Evolutionary conservation across 1,139 yeast genomes (phyloP).

Genomic region (Geotrichum restrictum): DNA sequence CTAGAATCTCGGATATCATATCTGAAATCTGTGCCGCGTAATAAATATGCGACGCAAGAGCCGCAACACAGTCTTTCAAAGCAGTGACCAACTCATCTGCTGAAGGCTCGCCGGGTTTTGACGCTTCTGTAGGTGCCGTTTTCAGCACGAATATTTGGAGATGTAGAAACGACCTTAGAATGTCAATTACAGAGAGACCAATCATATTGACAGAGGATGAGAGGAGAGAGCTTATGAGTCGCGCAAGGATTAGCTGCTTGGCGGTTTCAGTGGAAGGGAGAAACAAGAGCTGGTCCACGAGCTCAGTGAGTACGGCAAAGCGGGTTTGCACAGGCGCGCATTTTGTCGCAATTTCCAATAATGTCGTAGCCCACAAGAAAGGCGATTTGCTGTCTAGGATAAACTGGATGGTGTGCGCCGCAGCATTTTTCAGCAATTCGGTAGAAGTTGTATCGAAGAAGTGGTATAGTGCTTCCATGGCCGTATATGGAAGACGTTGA

Average conservation of each 20-base stretch:
- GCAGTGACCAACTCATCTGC: constrained; percentile 26
- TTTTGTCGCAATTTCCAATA: constrained; percentile 59
- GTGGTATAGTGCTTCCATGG: constrained; percentile 35
- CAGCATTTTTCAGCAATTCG: constrained; percentile 39
- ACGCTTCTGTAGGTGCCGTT: constrained; percentile 9
- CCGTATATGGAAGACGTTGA: constrained; percentile 23
- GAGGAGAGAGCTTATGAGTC: constrained; percentile 59
- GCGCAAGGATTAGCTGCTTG: constrained; percentile 49
- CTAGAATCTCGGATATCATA: constrained; percentile 52
- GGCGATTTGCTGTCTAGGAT: constrained; percentile 31
- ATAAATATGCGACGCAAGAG: constrained; percentile 66
- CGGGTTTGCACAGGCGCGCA: constrained; percentile 90
- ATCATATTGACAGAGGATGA: constrained; percentile 78
- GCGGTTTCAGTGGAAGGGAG: constrained; percentile 36
- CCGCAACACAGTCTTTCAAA: constrained; percentile 48
- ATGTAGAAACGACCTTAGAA: constrained; percentile 65
- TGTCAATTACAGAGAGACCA: constrained; percentile 87
- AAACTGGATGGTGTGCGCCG: constrained; percentile 37
- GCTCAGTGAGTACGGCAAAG: constrained; percentile 56
- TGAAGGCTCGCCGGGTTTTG: constrained; percentile 14
- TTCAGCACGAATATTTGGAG: constrained; percentile 40
- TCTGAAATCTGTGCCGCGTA: constrained; percentile 81
- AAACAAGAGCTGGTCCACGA: constrained; percentile 37
- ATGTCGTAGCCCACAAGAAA: constrained; percentile 51
- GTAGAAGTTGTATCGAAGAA: constrained; percentile 42